Base-by-base conservation (phyloP, 768 basidiomycete species). In the Pisolithus albus region DNA sequence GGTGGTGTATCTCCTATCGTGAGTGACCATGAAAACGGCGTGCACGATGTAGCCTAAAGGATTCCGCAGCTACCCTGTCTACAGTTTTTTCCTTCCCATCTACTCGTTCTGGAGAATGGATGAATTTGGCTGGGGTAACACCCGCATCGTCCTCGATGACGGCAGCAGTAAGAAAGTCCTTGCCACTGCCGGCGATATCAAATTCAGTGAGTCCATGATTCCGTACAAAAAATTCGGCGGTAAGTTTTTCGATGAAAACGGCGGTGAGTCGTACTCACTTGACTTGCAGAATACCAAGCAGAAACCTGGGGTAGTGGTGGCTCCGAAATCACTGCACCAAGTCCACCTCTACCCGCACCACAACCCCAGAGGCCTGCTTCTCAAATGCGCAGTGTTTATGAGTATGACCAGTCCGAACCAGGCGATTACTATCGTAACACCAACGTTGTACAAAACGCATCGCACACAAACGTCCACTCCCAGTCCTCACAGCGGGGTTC, bases 101-200 rank as follows among this genome's bases (percentile, higher is more conserved):
- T 85, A 85, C 64, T 83, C 83, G 5, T 85, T 85, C 76, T 85
- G 83, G 83, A 77, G 78, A 56, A 83, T 84, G 82, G 84, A 84
- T 58, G 83, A 85, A 60, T 86, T 84, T 65, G 76, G 78, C 63
- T 84, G 80, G 79, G 77, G 81, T 72, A 79, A 75, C 61, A 81
- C 80, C 24, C 81, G 83, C 65, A 56, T 83, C 34, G 82, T 84
- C 44, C 75, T 84, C 28, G 82, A 83, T 37, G 83, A 84, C 61
- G 83, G 84, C 47, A 75, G 73, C 57, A 75, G 75, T 61, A 84
- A 84, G 75, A 85, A 80, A 64, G 72, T 84, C 46, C 65, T 84
- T 46, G 43, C 16, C 15, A 59, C 57, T 5, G 77, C 72, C 46
- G 81, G 80, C 46, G 86, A 86, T 23, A 83, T 86, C 65, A 81